Evolutionary conservation across 345 rosid genomes (phyloP), one percentile per base, ranked within the genome.

Genomic region (Anastatica hierochuntica): DNA sequence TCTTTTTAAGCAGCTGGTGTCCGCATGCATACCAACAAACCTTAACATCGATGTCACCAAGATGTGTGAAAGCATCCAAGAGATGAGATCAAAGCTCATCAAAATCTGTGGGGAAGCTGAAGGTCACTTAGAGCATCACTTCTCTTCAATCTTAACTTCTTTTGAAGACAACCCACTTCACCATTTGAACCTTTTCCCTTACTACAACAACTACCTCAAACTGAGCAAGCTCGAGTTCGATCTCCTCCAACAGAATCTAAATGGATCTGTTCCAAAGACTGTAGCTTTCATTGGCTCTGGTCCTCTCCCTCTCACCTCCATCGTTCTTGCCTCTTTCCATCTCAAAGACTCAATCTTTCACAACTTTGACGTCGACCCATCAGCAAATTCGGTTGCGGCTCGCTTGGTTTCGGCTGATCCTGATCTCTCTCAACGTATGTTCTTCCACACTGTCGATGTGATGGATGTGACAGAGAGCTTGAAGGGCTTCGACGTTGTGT

Each of bases 271-370:
- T 34, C 94, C 85, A 5, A 63, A 8, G 68, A 74, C 64, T n/a
- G 53, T 90, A 8, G 97, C 97, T 46, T 90, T 90, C 24, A 43
- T 90, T 17, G 96, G 97, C 19, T 90, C 97, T 2, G 96, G 97
- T 16, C 94, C 96, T 10, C 86, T 90, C 12, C 97, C 97, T 4
- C 72, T 90, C 4, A 82, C 96, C 14, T 79, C 97, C 0, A 67
- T 90, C 10, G 90, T 90, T 9, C 58, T 90, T 18, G 96, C 97
- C 21, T 43, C 70, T 23, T 68, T 69, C 17, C 87, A 86, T 62
- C 80, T 90, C 31, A 58, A 80, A 9, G 59, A 52, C 17, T 63
- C 88, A 3, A 8, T 53, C 24, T 84, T 90, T 69, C 85, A 86
- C 65, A 90, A 90, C 85, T 90, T 71, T 35, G 97, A 90, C 62